phyloP scores from a whole-genome alignment of 768 basidiomycete genomes.

The Kwoniella sp. region DNA sequence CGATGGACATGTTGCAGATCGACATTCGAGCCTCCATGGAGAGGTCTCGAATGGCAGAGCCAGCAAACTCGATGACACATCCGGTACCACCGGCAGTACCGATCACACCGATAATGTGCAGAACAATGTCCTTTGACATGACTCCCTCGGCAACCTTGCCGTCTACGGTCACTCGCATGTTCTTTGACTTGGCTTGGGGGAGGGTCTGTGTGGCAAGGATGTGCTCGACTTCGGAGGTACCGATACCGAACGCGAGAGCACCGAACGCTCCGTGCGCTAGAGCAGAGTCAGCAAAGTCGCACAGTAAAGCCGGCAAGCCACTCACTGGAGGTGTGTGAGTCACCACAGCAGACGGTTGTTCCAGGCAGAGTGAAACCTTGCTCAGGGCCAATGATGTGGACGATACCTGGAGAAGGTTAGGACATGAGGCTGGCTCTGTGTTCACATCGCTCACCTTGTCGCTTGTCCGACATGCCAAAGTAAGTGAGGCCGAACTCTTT shows the following conservation, averaged over 20 bases:
- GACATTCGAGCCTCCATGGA: conserved; percentile 80
- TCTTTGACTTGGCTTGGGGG: conserved; percentile 79
- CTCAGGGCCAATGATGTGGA: conserved; percentile 87
- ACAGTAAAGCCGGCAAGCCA: conserved; percentile 13
- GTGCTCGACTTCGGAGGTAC: conserved; percentile 90
- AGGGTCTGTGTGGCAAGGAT: conserved; percentile 88
- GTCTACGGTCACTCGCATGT: conserved; percentile 86
- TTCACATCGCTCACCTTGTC: conserved; percentile 62
- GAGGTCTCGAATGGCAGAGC: conserved; percentile 76
- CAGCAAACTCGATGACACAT: conserved; percentile 85
- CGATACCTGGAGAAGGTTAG: conserved; percentile 60
- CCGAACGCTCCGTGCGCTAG: conserved; percentile 87
- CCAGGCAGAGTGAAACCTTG: conserved; percentile 75
- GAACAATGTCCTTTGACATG: conserved; percentile 81
- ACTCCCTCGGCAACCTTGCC: conserved; percentile 73
- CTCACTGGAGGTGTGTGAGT: conserved; percentile 87
- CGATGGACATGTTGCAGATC: conserved; percentile 89
- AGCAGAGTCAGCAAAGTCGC: too few species aligned
- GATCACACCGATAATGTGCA: conserved; percentile 83
- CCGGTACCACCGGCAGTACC: conserved; percentile 92
- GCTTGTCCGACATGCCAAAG: conserved; percentile 82
- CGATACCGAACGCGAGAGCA: conserved; percentile 86
- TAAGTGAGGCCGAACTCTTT: conserved; percentile 88
- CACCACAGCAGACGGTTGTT: conserved; percentile 69
- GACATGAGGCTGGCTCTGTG: not conserved